phyloP scores from a whole-genome alignment of 129 eudicot species.

The Logfia minima region DNA sequence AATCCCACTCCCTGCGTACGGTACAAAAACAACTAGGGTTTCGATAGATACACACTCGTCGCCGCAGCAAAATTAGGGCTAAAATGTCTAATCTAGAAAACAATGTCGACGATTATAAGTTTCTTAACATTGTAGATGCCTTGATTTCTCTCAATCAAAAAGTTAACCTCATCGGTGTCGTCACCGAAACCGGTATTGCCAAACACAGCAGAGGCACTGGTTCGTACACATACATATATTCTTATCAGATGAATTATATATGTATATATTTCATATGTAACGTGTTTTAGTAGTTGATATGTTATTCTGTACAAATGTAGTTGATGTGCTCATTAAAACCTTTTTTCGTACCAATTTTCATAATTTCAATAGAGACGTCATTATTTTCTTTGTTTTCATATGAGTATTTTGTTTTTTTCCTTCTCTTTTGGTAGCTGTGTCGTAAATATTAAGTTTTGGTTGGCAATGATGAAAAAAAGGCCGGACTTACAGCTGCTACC shows the following conservation, averaged over 20 bases:
- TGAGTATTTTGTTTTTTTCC: not conserved
- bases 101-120: constrained; percentile 53
- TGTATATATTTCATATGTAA: too few relatives aligned
- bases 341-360: not conserved
- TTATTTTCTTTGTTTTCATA: not conserved
- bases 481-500: constrained; percentile 73
- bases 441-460: not conserved
- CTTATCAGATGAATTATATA: too few relatives aligned
- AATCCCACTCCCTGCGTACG: too few relatives aligned
- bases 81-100: constrained; percentile 16
- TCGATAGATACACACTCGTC: not conserved
- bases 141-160: constrained; percentile 54
- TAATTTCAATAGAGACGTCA: not conserved
- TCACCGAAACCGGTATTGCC: constrained; percentile 54
- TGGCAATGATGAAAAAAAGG: constrained; percentile 70
- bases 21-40: constrained; percentile 27
- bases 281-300: too few relatives aligned
- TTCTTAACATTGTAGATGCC: constrained; percentile 60
- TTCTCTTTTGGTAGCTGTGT: not conserved
- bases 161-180: constrained; percentile 72
- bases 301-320: too few relatives aligned
- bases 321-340: too few relatives aligned
- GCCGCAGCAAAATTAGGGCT: constrained; percentile 11
- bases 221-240: constrained; percentile 14
- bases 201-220: constrained; percentile 77